Percentiles rank a stretch among this genome's conserved stretches.
Evolutionary conservation across 2,329 filamentous ascomycete species (phyloP).

Genomic region (Emergomyces pasteurianus): DNA sequence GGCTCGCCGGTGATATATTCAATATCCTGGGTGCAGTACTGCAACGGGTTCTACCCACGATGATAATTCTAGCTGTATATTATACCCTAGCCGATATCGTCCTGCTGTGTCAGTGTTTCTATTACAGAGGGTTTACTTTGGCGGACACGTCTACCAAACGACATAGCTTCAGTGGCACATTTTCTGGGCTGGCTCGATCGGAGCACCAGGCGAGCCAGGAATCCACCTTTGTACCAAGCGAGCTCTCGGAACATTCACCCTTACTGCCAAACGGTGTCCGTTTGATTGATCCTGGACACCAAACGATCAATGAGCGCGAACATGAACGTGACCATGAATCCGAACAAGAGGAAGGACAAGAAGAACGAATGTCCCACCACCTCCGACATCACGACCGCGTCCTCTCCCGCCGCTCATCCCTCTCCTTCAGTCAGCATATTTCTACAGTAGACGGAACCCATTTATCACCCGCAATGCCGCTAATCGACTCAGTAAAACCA

Average conservation of each 20-base stretch:
- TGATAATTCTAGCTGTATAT: conserved; percentile 90
- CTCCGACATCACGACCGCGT: neutral
- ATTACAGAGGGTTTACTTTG: conserved; percentile 68
- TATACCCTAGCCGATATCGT: conserved; percentile 89
- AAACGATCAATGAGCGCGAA: neutral
- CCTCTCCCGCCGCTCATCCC: conserved; percentile 6
- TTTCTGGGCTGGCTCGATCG: neutral
- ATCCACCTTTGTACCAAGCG: neutral
- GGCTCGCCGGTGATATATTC: conserved; percentile 90
- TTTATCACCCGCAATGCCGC: conserved; percentile 71
- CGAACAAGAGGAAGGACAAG: conserved; percentile 5
- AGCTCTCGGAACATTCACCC: conserved; percentile 13
- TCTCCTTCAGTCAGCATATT: conserved; percentile 34
- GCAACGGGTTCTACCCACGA: conserved; percentile 85
- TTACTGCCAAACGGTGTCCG: conserved; percentile 8
- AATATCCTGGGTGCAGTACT: conserved; percentile 89
- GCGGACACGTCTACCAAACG: conserved; percentile 11
- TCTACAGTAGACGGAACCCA: conserved; percentile 51
- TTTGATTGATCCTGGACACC: neutral
- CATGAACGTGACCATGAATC: neutral
- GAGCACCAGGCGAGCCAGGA: conserved; percentile 1
- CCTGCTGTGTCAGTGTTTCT: conserved; percentile 80
- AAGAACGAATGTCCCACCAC: neutral
- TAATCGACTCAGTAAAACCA: conserved; percentile 44
- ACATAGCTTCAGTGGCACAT: neutral